A percentile compares a stretch with the other conserved stretches of the same genome.
phyloP scores from a whole-genome alignment of 2,329 filamentous ascomycete species.

The Chaetomium olivaceum region DNA sequence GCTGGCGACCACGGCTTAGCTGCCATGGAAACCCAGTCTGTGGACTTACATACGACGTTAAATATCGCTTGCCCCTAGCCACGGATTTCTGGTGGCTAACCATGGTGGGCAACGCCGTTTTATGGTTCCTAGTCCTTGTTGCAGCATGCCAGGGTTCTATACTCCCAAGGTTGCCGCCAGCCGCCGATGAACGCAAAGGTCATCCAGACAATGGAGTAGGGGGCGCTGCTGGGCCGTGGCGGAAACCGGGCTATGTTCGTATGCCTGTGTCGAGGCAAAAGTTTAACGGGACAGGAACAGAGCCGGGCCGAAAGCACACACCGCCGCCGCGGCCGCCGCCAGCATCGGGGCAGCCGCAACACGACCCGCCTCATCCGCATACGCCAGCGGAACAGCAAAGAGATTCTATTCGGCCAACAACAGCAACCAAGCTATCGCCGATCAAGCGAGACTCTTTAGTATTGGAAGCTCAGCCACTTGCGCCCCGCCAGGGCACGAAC shows the following conservation, averaged over 20 bases:
- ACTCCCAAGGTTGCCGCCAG: neutral
- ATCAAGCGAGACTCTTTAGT: too few relatives aligned
- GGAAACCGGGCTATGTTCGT: conserved; percentile 29
- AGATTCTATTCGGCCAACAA: neutral
- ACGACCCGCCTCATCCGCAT: neutral
- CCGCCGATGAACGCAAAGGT: neutral
- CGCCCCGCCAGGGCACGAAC: conserved; percentile 2
- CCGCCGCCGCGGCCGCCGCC: conserved; percentile 14
- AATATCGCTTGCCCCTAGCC: neutral
- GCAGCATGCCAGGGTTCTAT: conserved; percentile 18
- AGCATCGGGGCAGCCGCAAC: too few relatives aligned
- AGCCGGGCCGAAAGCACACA: conserved; percentile 24
- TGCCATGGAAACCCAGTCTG: neutral
- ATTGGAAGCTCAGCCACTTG: neutral
- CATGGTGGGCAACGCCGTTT: conserved; percentile 11
- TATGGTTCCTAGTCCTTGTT: conserved; percentile 12
- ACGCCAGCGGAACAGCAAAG: neutral
- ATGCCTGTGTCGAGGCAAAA: conserved; percentile 29
- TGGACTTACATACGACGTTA: neutral
- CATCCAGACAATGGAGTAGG: neutral
- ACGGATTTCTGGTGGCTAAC: neutral
- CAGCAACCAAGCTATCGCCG: neutral
- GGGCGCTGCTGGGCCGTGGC: neutral
- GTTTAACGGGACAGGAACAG: conserved; percentile 29
- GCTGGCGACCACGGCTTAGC: neutral